These are phyloP conservation scores for Lactifluus subvellereus DNA, from an alignment of 768 basidiomycete species.

Conservation along the genomic window DNA sequence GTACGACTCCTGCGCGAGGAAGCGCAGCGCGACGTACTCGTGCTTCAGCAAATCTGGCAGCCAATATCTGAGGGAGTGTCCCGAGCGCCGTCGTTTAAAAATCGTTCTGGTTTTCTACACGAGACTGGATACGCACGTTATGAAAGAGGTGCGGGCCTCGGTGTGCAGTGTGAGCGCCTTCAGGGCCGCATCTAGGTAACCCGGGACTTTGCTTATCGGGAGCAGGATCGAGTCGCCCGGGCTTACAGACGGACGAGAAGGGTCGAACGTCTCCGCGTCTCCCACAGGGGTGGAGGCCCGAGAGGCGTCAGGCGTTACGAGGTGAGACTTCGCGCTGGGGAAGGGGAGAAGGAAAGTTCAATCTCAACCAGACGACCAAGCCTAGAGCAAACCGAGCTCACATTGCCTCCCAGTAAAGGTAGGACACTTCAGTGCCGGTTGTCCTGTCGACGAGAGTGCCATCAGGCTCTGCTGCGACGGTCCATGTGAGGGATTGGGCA, in stretches of 20 bases:
- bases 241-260: conserved; percentile 1
- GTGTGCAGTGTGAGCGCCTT: conserved; percentile 36
- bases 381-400: neutral
- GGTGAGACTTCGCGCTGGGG: neutral
- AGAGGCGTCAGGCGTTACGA: neutral
- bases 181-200: conserved; percentile 35
- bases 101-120: no score
- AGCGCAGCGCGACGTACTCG: conserved; percentile 39
- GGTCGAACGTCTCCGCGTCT: conserved; percentile 7
- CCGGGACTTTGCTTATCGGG: conserved; percentile 28
- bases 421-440: conserved; percentile 8
- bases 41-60: conserved; percentile 39
- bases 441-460: conserved; percentile 10
- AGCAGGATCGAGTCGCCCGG: conserved; percentile 26
- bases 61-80: conserved; percentile 33
- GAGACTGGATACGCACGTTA: conserved; percentile 32
- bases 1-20: conserved; percentile 41
- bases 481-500: conserved; percentile 6
- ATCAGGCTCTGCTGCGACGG: conserved; percentile 8
- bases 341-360: conserved; percentile 4
- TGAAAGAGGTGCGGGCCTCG: conserved; percentile 42
- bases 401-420: neutral
- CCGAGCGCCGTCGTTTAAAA: no score
- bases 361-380: neutral
- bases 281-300: neutral